Evolutionary conservation across 345 rosid genomes (phyloP).

Genomic region (Excoecaria cochinchinensis): DNA sequence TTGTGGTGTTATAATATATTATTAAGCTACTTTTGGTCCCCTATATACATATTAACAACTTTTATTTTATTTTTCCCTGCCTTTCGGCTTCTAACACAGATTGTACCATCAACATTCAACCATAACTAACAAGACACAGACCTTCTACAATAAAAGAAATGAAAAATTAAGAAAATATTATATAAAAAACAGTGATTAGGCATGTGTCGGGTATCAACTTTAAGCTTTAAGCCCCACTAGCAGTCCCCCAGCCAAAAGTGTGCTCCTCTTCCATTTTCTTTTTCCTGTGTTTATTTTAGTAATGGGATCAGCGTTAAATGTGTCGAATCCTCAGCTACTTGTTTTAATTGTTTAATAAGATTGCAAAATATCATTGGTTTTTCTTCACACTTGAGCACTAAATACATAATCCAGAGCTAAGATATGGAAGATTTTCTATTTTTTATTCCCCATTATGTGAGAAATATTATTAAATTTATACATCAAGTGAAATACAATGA

Average conservation of each 20-base stretch:
- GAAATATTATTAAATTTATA: too few relatives aligned
- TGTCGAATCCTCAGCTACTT: neutral
- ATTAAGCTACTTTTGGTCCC: neutral
- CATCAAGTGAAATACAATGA: too few relatives aligned
- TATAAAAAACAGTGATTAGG: neutral
- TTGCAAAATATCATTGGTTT: too few relatives aligned
- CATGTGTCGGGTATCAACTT: conserved; percentile 6
- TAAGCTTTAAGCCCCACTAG: conserved; percentile 13
- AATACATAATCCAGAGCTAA: too few relatives aligned
- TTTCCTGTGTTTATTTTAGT: neutral
- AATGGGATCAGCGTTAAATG: too few relatives aligned
- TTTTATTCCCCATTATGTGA: too few relatives aligned
- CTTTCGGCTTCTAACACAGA: conserved; percentile 13
- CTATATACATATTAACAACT: neutral
- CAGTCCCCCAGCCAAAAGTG: neutral
- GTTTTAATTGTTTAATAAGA: neutral
- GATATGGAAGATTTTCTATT: too few relatives aligned
- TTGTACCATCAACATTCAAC: neutral
- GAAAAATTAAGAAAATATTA: neutral
- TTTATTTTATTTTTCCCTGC: neutral
- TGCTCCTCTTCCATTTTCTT: neutral
- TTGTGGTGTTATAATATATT: neutral
- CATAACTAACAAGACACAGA: too few relatives aligned
- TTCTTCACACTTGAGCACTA: too few relatives aligned
- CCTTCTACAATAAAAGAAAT: too few relatives aligned